These are phyloP conservation scores for Meyerozyma elateridarum DNA, from an alignment of 1,139 yeast genomes.

Conservation along the genomic window DNA sequence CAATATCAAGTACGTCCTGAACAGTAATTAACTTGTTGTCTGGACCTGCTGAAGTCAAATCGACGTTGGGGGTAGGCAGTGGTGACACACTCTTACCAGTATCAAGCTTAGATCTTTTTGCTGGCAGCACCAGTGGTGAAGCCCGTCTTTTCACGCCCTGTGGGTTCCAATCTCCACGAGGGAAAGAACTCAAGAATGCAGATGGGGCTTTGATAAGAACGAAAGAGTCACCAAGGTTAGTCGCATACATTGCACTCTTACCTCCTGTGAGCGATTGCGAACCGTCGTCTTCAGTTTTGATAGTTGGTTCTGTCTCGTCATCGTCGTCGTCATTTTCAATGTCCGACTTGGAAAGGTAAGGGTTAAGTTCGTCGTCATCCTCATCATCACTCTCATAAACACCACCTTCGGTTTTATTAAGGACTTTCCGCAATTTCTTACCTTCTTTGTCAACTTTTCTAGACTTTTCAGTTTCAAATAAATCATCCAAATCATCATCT, in stretches of 20 bases:
- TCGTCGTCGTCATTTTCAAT: constrained; percentile 51
- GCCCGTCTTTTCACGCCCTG: constrained; percentile 42
- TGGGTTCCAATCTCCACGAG: constrained; percentile 84
- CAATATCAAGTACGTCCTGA: constrained; percentile 63
- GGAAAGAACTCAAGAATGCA: constrained; percentile 60
- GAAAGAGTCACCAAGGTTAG: constrained; percentile 57
- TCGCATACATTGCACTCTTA: constrained; percentile 40
- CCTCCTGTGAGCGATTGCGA: constrained; percentile 13
- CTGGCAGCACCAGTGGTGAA: constrained; percentile 23
- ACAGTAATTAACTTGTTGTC: constrained; percentile 53
- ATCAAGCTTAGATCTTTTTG: constrained; percentile 39
- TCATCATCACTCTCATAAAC: constrained; percentile 90
- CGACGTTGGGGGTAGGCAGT: constrained; percentile 13
- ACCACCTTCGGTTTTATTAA: constrained; percentile 84
- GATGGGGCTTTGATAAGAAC: constrained; percentile 64
- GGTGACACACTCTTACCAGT: constrained; percentile 16
- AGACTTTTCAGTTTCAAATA: constrained; percentile 56
- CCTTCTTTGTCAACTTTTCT: constrained; percentile 91
- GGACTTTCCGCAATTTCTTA: constrained; percentile 73
- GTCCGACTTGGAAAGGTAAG: constrained; percentile 74
- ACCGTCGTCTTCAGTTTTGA: constrained; percentile 37
- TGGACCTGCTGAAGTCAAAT: constrained; percentile 37
- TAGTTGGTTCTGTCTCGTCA: constrained; percentile 29
- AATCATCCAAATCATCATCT: constrained; percentile 57
- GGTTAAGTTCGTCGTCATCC: constrained; percentile 53